Evolutionary conservation across 2,329 filamentous ascomycete species (phyloP), one percentile per base, ranked within the genome.

Genomic region (Ceratocystis colombiana): DNA sequence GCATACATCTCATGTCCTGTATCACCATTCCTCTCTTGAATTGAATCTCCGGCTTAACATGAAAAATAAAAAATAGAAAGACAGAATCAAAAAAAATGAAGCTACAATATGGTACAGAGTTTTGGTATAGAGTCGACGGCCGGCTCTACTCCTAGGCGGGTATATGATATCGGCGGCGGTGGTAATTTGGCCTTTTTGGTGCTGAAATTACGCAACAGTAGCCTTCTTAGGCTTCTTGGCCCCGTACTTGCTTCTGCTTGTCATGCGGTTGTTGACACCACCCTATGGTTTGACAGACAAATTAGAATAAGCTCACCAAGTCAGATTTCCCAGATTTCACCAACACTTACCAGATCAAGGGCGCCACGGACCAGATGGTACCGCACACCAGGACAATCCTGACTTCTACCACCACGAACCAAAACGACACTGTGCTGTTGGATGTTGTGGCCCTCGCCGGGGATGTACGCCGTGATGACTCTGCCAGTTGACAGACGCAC

Each of bases 381-480:
- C 74, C 92, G 87, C 77, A 99, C 94, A 86, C 94, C 94, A 69
- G 94, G 94, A 79, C 94, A 99, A 86, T 99, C 94, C 83, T 97
- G 94, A 70, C 85, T 86, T 74, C 94, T 83, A 1, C 94, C 94
- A 67, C 94, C 94, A 70, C 94, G 83, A n/a, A 99, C 92, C 70
- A 97, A 80, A 66, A 99, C 94, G 61, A 99, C 94, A 72, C 89
- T 95, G 80, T 99, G 95, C 82, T 97, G 94, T 81, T 97, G 93
- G 70, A 97, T 92, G 77, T 97, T 99, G 79, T 99, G 94, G 62
- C 94, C 93, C 83, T 97, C 93, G 64, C 94, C 94, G 44, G 92
- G 91, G 73, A 99, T 96, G 79, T 96, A 97, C 30, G 89, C 90
- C 68, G 90, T 96, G 69, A 99, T 82, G 68, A 95, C 83, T 74